phyloP scores from a whole-genome alignment of 352 stramenopile genomes.

The Thalassiosira mediterranea region DNA sequence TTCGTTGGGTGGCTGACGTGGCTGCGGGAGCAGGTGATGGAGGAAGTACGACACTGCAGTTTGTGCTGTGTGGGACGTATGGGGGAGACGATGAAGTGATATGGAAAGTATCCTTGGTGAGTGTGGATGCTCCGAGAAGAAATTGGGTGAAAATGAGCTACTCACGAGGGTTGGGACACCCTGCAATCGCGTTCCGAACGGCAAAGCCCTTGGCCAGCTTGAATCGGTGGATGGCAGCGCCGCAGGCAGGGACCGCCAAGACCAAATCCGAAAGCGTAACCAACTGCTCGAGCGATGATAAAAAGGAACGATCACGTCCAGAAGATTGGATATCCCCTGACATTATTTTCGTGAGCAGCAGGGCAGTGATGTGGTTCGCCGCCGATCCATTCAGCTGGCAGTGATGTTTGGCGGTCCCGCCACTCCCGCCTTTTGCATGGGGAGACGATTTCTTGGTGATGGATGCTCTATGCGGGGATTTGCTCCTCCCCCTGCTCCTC shows the following conservation, averaged over 20 bases:
- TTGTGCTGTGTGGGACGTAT: no score
- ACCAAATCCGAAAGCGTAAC: slow-evolving; percentile 80
- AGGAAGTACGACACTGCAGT: slow-evolving; percentile 80
- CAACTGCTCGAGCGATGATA: slow-evolving; percentile 59
- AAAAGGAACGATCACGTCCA: slow-evolving; percentile 26
- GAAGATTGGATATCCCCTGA: no score
- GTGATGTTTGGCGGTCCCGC: slow-evolving; percentile 29
- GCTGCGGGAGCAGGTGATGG: slow-evolving; percentile 76
- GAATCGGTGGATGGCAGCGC: slow-evolving; percentile 75
- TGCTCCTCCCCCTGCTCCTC: slow-evolving; percentile 33
- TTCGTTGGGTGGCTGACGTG: slow-evolving; percentile 43
- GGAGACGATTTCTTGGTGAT: slow-evolving; percentile 32
- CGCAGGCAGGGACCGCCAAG: slow-evolving; percentile 78
- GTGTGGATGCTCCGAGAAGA: no score
- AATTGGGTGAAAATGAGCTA: no score
- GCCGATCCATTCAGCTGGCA: slow-evolving; percentile 60
- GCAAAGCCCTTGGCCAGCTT: slow-evolving; percentile 38
- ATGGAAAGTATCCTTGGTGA: no score
- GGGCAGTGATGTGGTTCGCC: slow-evolving; percentile 59
- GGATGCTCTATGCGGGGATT: slow-evolving; percentile 43
- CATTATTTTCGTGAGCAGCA: slow-evolving; percentile 57
- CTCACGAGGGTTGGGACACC: slow-evolving; percentile 60
- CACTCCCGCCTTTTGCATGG: slow-evolving; percentile 28
- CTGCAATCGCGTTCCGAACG: slow-evolving; percentile 68
- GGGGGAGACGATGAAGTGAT: no score